Percentiles rank a stretch among this genome's conserved stretches.
Conservation (phyloP, 441 rosid genomes). For the Adansonia gregorii region DNA sequence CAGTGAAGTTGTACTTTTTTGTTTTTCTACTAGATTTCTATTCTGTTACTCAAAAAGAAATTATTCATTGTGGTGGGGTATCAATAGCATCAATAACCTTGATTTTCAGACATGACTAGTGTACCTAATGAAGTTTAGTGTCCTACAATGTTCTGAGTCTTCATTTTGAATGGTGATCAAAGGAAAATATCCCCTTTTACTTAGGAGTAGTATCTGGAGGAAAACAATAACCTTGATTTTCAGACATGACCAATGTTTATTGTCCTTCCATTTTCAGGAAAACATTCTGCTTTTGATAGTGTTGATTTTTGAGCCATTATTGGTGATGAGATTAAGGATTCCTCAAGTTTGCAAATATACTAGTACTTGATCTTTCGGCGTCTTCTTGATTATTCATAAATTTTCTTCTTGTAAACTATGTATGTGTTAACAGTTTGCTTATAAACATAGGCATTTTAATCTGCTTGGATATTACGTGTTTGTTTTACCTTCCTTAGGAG, state of each 20-base stretch:
- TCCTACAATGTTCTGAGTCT: neutral
- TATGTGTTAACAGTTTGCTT: neutral
- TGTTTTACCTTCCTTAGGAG: conserved; percentile 9
- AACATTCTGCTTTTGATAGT: neutral
- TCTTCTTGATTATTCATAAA: neutral
- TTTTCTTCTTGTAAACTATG: neutral
- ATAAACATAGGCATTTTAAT: neutral
- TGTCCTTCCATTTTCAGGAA: neutral
- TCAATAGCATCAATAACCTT: conserved; percentile 10
- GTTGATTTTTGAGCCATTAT: neutral
- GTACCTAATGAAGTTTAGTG: neutral
- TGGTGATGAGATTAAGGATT: conserved; percentile 1
- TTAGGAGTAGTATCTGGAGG: neutral
- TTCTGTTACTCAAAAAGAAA: neutral
- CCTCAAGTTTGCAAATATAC: neutral
- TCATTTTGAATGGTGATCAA: neutral
- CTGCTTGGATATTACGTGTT: conserved; percentile 13
- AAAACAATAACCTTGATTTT: neutral
- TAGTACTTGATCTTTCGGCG: neutral
- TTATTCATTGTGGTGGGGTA: neutral
- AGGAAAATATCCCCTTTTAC: neutral
- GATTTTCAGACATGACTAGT: neutral
- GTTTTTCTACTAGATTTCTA: neutral
- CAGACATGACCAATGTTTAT: neutral
- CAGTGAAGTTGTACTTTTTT: neutral